A percentile compares a stretch with the other conserved stretches of the same genome.
These are phyloP conservation scores for Calamus simplicifolius DNA, from an alignment of 176 grass and related monocot genomes.

Conservation along the genomic window DNA sequence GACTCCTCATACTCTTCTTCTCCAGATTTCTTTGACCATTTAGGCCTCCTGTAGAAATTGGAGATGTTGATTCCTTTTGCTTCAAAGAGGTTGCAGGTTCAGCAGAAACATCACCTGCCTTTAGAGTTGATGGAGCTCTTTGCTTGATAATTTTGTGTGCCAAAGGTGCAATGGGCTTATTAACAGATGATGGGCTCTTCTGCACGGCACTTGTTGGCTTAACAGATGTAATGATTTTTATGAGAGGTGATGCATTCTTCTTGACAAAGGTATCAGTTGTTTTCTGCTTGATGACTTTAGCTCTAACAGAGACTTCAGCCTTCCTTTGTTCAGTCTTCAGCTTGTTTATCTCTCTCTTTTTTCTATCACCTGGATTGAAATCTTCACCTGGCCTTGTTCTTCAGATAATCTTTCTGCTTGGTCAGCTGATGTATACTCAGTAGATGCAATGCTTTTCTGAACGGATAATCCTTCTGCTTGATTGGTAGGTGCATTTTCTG, in stretches of 20 bases:
- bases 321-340: constrained; percentile 1
- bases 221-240: neutral
- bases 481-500: neutral
- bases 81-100: constrained; percentile 14
- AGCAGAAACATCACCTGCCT: neutral
- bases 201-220: neutral
- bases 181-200: neutral
- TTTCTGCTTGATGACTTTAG: neutral
- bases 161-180: constrained; percentile 5
- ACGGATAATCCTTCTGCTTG: neutral
- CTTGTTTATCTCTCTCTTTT: constrained; percentile 7
- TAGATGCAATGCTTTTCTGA: too few species aligned
- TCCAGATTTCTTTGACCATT: constrained; percentile 20
- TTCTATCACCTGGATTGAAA: constrained; percentile 10
- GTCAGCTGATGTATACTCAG: neutral
- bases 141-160: constrained; percentile 25
- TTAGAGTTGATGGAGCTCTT: constrained; percentile 11
- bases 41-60: constrained; percentile 19
- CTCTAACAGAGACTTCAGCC: neutral
- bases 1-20: constrained; percentile 23
- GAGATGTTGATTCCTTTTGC: neutral
- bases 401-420: neutral
- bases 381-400: neutral
- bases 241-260: neutral
- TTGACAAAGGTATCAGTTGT: neutral